Base-by-base conservation (phyloP, 805 yeast genomes). In the Candida piceae region DNA sequence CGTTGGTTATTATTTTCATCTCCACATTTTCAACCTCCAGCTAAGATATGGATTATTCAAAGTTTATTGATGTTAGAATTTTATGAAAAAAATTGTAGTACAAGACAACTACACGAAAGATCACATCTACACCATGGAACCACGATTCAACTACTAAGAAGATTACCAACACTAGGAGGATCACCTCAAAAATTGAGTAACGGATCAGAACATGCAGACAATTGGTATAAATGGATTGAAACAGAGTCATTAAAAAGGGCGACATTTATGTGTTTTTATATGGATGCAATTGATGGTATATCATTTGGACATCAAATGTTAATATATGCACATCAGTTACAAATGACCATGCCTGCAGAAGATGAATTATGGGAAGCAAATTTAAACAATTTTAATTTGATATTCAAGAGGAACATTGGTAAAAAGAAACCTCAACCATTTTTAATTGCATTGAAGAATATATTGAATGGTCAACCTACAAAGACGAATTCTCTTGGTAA, bases 91-190 rank as follows among this genome's bases (percentile, higher is more conserved):
- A 72, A 81, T 41, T 78, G 82, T 47, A 67, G 86, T 0, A 72
- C 75, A 31, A 64, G 96, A 48, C 62, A 64, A 28, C 58, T 84
- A 49, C 96, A 86, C 55, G 96, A 86, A 60, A 61, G 96, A 32
- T 84, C 86, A 0, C 90, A 82, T 57, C 63, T 87, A 16, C 95
- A 87, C 54, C 96, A 86, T 57, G 95, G 93, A 4, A 82, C 95
- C 0, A 78, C 89, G 0, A 78, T 85, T 28, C 95, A 86, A 57
- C 61, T 86, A 29, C 61, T 86, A 34, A 64, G 94, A 46, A 67
- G 95, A 48, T 76, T 86, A 0, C 86, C 94, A 1, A 73, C 83
- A 1, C 58, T 86, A 23, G 88, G 88, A 11, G 88, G 88, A 0
- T 76, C 81, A 39, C 84, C 87, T 0, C 60, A 55, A 55, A 31